A percentile compares a stretch with the other conserved stretches of the same genome.
These are phyloP conservation scores for Entomortierella chlamydospora DNA, from an alignment of 192 early-diverging fungal species.

Conservation along the genomic window DNA sequence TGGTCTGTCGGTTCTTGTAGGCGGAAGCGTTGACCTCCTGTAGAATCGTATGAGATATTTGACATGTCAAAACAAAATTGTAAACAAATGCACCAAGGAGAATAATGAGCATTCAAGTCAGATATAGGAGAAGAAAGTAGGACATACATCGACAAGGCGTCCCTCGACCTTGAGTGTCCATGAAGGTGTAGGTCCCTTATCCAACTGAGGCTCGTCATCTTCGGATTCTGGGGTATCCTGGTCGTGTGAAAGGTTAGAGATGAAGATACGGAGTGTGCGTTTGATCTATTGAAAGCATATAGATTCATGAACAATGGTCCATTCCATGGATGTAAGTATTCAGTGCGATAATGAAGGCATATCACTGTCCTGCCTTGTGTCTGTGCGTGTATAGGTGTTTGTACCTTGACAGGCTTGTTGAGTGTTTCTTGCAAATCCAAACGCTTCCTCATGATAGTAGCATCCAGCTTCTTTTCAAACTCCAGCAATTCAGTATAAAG, in stretches of 20 bases:
- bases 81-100: not conserved
- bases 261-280: conserved; percentile 88
- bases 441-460: conserved; percentile 90
- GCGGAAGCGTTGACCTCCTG: conserved; percentile 55
- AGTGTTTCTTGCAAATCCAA: conserved; percentile 90
- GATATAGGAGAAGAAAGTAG: too few species aligned
- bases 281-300: conserved; percentile 58
- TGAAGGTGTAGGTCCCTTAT: conserved; percentile 71
- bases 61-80: not conserved
- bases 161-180: conserved; percentile 96
- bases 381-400: too few species aligned
- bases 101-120: too few species aligned
- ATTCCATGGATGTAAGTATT: too few species aligned
- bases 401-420: conserved; percentile 77
- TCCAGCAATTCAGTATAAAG: conserved; percentile 88
- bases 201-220: conserved; percentile 56
- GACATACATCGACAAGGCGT: conserved; percentile 80
- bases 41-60: not conserved
- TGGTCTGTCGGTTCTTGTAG: conserved; percentile 69
- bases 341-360: too few species aligned
- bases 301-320: not conserved
- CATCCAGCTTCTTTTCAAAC: conserved; percentile 90
- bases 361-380: too few species aligned
- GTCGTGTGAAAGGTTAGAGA: conserved; percentile 89
- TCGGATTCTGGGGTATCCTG: conserved; percentile 69